Percentiles rank a stretch among this genome's conserved stretches.
These are phyloP conservation scores for Geosmithia flava DNA, from an alignment of 2,329 filamentous ascomycete species.

Conservation along the genomic window DNA sequence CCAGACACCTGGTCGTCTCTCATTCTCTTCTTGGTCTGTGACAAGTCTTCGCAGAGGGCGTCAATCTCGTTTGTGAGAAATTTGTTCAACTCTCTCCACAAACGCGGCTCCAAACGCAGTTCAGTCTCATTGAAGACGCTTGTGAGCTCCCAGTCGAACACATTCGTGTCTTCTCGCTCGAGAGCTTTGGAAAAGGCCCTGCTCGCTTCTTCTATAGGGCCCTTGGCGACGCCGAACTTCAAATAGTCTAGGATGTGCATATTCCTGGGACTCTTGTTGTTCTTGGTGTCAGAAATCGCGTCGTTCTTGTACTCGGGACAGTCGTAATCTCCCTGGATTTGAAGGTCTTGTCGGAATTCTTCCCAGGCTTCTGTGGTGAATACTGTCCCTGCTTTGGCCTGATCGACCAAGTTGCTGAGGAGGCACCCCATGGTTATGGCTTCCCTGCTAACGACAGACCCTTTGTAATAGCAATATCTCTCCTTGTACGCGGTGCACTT, in stretches of 20 bases:
- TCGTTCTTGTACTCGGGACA: constrained; percentile 33
- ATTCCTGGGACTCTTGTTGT: constrained; percentile 7
- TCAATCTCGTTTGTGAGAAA: constrained; percentile 16
- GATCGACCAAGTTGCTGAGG: constrained; percentile 43
- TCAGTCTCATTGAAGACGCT: constrained; percentile 21
- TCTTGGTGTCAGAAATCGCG: constrained; percentile 9
- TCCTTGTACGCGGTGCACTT: constrained; percentile 54
- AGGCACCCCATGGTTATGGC: constrained; percentile 38
- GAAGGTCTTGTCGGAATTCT: constrained; percentile 13
- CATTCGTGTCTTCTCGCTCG: constrained; percentile 7
- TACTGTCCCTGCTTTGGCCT: constrained; percentile 39
- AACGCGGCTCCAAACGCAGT: constrained; percentile 7
- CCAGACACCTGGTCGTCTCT: constrained; percentile 3
- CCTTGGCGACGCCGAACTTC: constrained; percentile 39
- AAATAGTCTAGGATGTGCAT: constrained; percentile 51
- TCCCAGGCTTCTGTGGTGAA: constrained; percentile 32
- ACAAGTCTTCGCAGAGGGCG: neutral
- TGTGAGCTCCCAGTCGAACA: constrained; percentile 24
- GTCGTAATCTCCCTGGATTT: neutral
- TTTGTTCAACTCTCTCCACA: constrained; percentile 16
- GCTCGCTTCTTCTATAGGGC: constrained; percentile 24
- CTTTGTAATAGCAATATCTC: constrained; percentile 44
- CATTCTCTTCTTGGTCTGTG: neutral
- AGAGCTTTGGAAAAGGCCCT: constrained; percentile 14
- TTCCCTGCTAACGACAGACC: constrained; percentile 29